Evolutionary conservation across 2,329 filamentous ascomycete species (phyloP).

Genomic region (Rasamsonia emersonii): DNA sequence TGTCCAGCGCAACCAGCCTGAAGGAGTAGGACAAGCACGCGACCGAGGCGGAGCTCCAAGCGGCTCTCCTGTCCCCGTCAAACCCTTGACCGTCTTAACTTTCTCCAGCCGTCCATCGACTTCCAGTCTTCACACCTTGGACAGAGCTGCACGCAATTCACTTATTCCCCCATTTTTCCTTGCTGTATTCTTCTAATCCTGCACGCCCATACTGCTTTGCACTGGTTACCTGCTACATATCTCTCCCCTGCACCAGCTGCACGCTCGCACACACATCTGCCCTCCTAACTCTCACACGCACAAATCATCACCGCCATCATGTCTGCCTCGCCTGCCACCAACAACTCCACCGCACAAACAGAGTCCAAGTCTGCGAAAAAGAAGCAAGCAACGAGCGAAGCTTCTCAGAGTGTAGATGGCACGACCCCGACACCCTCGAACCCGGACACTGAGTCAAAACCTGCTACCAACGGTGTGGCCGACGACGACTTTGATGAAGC

Average conservation of each 20-base stretch:
- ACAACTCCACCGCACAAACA: conserved; percentile 53
- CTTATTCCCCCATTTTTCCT: background rate
- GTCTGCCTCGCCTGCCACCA: conserved; percentile 53
- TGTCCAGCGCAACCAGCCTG: too few relatives aligned
- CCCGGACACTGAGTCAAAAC: conserved; percentile 17
- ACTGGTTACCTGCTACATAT: background rate
- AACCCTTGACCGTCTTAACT: background rate
- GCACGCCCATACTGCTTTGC: conserved; percentile 4
- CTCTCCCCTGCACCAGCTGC: background rate
- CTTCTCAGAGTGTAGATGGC: conserved; percentile 38
- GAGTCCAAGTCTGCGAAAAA: conserved; percentile 61
- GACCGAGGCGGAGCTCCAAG: conserved; percentile 4
- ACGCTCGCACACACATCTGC: too few relatives aligned
- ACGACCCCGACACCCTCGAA: conserved; percentile 14
- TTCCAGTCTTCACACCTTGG: too few relatives aligned
- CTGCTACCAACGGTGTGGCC: conserved; percentile 50
- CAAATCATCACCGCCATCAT: conserved; percentile 36
- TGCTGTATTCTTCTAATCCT: conserved; percentile 6
- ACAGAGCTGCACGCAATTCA: too few relatives aligned
- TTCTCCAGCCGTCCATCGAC: conserved; percentile 3
- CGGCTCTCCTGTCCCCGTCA: conserved; percentile 1
- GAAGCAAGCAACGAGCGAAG: conserved; percentile 44
- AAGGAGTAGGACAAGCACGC: too few relatives aligned
- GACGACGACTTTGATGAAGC: conserved; percentile 57
- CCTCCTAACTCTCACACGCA: conserved; percentile 9